These are phyloP conservation scores for Xerocomus amazonicus DNA, from an alignment of 1,284 basidiomycete species.

Conservation along the genomic window DNA sequence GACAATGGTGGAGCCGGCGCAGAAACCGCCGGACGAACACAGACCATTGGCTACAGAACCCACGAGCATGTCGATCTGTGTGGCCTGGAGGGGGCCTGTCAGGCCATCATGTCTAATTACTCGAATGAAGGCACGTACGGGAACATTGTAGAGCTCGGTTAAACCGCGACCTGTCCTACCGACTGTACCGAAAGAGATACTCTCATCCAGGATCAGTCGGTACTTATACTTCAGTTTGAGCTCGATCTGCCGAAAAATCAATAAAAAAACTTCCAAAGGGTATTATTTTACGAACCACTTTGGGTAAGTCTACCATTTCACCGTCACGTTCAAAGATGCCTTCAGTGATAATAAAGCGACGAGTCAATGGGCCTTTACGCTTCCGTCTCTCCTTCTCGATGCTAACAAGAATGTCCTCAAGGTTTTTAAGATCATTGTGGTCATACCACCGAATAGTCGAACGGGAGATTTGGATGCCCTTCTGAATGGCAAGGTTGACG, in stretches of 20 bases:
- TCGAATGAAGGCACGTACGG: constrained; percentile 47
- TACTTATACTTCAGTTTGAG: constrained; percentile 96
- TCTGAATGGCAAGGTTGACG: constrained; percentile 94
- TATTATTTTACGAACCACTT: constrained; percentile 60
- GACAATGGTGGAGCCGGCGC: constrained; percentile 83
- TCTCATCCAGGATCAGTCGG: constrained; percentile 92
- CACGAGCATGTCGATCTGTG: constrained; percentile 76
- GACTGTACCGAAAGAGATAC: constrained; percentile 88
- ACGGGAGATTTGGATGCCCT: constrained; percentile 95
- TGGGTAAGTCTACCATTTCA: constrained; percentile 86
- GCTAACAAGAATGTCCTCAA: constrained; percentile 82
- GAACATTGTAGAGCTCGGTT: constrained; percentile 91
- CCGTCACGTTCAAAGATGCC: constrained; percentile 97
- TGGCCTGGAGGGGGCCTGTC: constrained; percentile 42
- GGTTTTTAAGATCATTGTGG: constrained; percentile 89
- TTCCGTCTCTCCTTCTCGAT: constrained; percentile 88
- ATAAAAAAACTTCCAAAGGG: not conserved
- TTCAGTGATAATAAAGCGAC: constrained; percentile 95
- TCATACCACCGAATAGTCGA: constrained; percentile 95
- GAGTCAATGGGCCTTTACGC: constrained; percentile 76
- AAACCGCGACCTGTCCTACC: constrained; percentile 92
- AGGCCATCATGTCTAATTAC: not conserved
- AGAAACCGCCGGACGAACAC: constrained; percentile 89
- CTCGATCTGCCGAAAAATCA: constrained; percentile 63
- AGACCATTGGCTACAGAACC: constrained; percentile 89